phyloP scores from a whole-genome alignment of 2,329 filamentous ascomycete genomes.

The Boeremia exigua region DNA sequence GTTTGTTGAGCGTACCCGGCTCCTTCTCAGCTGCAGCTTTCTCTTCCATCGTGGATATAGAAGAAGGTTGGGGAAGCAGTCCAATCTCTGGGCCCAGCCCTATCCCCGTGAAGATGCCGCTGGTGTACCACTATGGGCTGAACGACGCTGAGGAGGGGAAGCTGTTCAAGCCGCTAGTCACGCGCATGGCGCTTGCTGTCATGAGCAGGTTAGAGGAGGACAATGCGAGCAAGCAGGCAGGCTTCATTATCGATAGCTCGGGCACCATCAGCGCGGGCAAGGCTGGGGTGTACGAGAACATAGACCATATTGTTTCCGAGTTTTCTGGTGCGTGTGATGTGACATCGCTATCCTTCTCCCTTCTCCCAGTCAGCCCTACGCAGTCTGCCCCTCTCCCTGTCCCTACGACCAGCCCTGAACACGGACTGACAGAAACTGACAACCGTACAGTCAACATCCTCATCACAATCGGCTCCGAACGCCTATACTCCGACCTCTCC shows the following conservation, averaged over 20 bases:
- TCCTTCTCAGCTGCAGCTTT: constrained; percentile 87
- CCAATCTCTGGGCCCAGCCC: constrained; percentile 89
- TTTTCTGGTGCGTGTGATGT: constrained; percentile 62
- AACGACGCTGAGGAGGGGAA: constrained; percentile 71
- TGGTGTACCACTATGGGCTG: constrained; percentile 88
- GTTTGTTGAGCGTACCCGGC: constrained; percentile 64
- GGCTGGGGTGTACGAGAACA: constrained; percentile 71
- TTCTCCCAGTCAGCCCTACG: not conserved
- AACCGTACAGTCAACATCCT: constrained; percentile 71
- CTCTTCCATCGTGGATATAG: constrained; percentile 84
- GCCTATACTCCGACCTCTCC: constrained; percentile 75
- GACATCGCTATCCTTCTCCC: not conserved
- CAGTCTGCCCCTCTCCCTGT: not conserved
- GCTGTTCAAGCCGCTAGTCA: constrained; percentile 76
- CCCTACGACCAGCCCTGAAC: not conserved
- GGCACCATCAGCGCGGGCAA: constrained; percentile 71
- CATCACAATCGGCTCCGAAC: constrained; percentile 79
- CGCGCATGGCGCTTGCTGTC: constrained; percentile 78
- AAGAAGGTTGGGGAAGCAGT: constrained; percentile 87
- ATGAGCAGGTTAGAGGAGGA: constrained; percentile 81
- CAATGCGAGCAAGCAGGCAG: constrained; percentile 70
- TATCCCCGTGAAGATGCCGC: constrained; percentile 87
- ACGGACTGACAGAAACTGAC: constrained; percentile 29
- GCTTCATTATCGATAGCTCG: constrained; percentile 85
- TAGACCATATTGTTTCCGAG: constrained; percentile 78